phyloP scores from a whole-genome alignment of 306 rosid genomes.

The Dalbergia oliveri region DNA sequence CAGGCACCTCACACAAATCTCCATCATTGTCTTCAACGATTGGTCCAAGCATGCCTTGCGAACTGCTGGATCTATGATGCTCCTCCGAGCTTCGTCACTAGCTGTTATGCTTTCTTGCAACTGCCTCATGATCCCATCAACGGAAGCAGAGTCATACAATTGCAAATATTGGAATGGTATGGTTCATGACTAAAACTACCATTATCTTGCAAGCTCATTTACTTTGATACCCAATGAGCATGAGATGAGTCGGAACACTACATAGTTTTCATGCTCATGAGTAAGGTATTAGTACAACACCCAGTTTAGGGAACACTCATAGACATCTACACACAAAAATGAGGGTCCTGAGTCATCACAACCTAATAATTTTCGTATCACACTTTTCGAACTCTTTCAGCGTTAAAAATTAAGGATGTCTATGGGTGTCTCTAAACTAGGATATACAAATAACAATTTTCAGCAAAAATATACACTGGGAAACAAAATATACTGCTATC shows the following conservation, averaged over 20 bases:
- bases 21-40: conserved; percentile 93
- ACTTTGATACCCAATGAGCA: background rate
- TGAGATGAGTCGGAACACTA: background rate
- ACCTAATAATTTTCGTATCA: too few relatives aligned
- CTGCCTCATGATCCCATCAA: conserved; percentile 51
- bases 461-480: too few relatives aligned
- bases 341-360: too few relatives aligned
- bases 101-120: conserved; percentile 72
- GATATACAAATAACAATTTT: too few relatives aligned
- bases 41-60: conserved; percentile 68
- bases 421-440: too few relatives aligned
- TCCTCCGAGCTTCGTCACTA: conserved; percentile 67
- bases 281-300: background rate
- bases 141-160: conserved; percentile 7
- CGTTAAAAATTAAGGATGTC: too few relatives aligned
- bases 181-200: background rate
- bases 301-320: too few relatives aligned
- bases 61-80: conserved; percentile 73
- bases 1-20: conserved; percentile 72
- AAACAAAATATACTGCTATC: background rate
- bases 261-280: background rate
- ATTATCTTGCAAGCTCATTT: background rate
- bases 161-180: background rate
- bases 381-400: too few relatives aligned
- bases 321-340: too few relatives aligned